Conservation (phyloP, 2,329 filamentous ascomycete species). For the Pseudocercospora fuligena region DNA sequence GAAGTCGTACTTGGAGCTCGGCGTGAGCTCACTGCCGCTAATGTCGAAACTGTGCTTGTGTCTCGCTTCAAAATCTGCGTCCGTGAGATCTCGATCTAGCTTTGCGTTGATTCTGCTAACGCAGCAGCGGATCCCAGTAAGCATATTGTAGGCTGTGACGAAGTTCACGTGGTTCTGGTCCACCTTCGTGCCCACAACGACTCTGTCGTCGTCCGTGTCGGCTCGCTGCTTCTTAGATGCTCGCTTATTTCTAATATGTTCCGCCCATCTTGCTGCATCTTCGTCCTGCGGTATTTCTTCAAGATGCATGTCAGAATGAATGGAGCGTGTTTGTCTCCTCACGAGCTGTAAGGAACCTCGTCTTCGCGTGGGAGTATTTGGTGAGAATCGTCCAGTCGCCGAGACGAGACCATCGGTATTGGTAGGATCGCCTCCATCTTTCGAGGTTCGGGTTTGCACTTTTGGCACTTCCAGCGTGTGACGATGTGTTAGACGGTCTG, state of each 20-base stretch:
- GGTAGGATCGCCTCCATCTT: constrained; percentile 62
- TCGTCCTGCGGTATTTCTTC: constrained; percentile 88
- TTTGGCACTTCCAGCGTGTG: constrained; percentile 89
- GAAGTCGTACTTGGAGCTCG: constrained; percentile 99
- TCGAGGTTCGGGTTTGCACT: constrained; percentile 69
- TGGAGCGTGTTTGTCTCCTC: constrained; percentile 79
- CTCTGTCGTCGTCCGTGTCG: constrained; percentile 88
- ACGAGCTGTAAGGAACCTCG: constrained; percentile 83
- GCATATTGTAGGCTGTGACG: constrained; percentile 99
- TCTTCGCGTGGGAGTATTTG: constrained; percentile 65
- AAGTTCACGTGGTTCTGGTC: constrained; percentile 93
- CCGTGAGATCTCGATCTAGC: constrained; percentile 84
- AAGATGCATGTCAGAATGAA: constrained; percentile 80
- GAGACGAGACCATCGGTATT: constrained; percentile 62
- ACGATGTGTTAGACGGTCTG: constrained; percentile 72
- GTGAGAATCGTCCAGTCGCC: constrained; percentile 82
- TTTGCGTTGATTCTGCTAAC: constrained; percentile 97
- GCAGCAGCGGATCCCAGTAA: constrained; percentile 96
- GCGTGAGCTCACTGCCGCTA: constrained; percentile 94
- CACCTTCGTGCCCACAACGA: constrained; percentile 95
- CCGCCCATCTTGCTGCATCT: constrained; percentile 88
- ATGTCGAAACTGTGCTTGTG: constrained; percentile 99
- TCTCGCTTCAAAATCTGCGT: constrained; percentile 89
- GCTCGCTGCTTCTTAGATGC: constrained; percentile 82
- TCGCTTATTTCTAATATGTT: constrained; percentile 88